Evolutionary conservation across 1,139 yeast species (phyloP).

Genomic region (Nadsonia starkeyi-henricii): DNA sequence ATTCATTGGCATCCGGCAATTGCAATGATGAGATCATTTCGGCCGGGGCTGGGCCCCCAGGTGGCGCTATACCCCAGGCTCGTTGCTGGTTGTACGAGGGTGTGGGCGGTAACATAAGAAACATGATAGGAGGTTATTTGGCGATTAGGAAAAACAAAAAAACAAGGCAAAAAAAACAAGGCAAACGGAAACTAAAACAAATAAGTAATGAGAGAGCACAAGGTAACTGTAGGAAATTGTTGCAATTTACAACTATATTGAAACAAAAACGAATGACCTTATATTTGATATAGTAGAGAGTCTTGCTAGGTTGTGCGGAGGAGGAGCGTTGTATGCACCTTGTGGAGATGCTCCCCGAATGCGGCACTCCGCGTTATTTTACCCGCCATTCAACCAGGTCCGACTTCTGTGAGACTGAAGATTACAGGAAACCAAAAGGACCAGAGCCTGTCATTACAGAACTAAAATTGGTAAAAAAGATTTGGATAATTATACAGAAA

Average conservation of each 20-base stretch:
- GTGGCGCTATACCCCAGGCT: background rate
- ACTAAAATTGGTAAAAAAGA: no score
- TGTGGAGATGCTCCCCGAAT: no score
- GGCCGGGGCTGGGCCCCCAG: background rate
- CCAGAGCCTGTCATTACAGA: no score
- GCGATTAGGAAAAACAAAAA: background rate
- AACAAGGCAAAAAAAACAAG: conserved; percentile 1
- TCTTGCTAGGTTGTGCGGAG: no score
- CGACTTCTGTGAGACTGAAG: no score
- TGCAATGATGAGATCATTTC: background rate
- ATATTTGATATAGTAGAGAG: no score
- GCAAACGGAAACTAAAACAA: no score
- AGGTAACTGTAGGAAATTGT: background rate
- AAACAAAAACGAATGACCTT: background rate
- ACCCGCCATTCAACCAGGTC: no score
- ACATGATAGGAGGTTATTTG: background rate
- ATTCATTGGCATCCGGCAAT: background rate
- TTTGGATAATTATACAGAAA: no score
- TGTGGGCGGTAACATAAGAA: conserved; percentile 8
- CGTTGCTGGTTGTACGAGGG: background rate
- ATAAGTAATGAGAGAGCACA: background rate
- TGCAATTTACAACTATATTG: background rate
- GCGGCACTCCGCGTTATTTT: no score
- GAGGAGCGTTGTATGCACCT: no score
- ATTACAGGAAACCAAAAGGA: no score